Base-by-base conservation (phyloP, 768 basidiomycete species). In the Tylopilus plumbeoviolaceoides region DNA sequence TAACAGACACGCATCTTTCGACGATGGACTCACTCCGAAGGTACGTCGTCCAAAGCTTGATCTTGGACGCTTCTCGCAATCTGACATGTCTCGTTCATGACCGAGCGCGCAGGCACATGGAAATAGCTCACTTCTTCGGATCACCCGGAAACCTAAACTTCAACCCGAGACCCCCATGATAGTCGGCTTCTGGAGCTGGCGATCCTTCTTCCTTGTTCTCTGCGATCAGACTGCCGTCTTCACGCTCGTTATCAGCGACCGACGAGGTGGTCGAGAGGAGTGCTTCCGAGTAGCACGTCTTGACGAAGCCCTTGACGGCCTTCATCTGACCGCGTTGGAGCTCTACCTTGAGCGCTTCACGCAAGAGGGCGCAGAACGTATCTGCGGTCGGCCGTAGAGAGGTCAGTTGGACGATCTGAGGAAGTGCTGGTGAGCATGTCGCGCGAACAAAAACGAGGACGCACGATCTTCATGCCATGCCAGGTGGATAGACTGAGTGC, bases 251-350 rank as follows among this genome's bases (percentile, higher is more conserved):
- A 48, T 83, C 86, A 18, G 75, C 80, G n/a, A 77, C 77, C 3
- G 75, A 72, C 7, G 80, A 77, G 0, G 79, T 73, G 4, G 79
- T 72, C 1, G 80, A 75, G 15, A 95, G 71, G 3, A 98, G 81
- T n/a, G 80, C 82, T 70, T 98, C 97, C 0, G 95, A 97, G 69
- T 95, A 98, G 66, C 94, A 90, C 1, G 92, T 91, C 72, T 90
- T 88, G 28, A 90, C 82, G 66, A 98, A 98, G 12, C 79, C 77
- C 70, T 95, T 97, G 53, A 98, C 88, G 12, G 75, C 73, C 70
- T 97, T 97, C 94, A 99, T 99, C 64, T 87, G 84, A 3, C 95
- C 89, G 15, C 87, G 82, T 63, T 94, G 88, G 12, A 98, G 78
- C 61, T 97, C 90, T 5, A 84, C 75, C 72, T 94, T 97, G 58